Evolutionary conservation across 1,284 basidiomycete species (phyloP), one percentile per base, ranked within the genome.

Genomic region (Ceratobasidium sp.): DNA sequence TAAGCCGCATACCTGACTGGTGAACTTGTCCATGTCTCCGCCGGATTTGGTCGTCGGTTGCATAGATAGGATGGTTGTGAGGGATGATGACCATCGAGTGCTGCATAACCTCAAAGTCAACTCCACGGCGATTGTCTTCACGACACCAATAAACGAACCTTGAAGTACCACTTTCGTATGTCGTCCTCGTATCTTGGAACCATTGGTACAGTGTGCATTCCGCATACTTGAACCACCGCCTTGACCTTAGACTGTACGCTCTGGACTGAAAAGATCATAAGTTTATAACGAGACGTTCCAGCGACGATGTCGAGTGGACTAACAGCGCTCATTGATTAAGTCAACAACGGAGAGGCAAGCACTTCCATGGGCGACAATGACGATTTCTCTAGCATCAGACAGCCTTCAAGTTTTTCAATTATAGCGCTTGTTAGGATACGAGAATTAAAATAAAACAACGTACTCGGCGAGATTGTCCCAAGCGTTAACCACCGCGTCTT

Each of bases 201-300:
- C 24, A 84, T 77, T 0, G 91, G 91, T 62, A 89, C 82, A 63
- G 84, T 86, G 66, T 89, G 86, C 75, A 89, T 84, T 2, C 94
- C 94, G 4, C 93, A 88, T 22, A 96, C 90, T 79, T 95, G 93
- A 17, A 94, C 86, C 1, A 96, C 87, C 1, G 89, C 90, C 76
- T 87, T 88, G 24, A 94, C 92, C 31, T 83, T 85, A 77, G 84
- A 85, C 83, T 89, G 88, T 57, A 93, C 87, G 47, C 24, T 76
- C n/a, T 59, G 69, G 48, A 41, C 31, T 33, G 11, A 31, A 8
- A 64, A 31, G 4, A 11, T 4, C 11, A 5, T 41, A 11, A 11
- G 36, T 41, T 41, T 41, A 41, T 11, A 41, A 41, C 11, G 11
- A 11, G 6, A 41, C 4, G 36, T 11, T 41, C n/a, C n/a, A 41